Base-by-base conservation (phyloP, 2,329 filamentous ascomycete genomes). In the Venturiaceae sp. region DNA sequence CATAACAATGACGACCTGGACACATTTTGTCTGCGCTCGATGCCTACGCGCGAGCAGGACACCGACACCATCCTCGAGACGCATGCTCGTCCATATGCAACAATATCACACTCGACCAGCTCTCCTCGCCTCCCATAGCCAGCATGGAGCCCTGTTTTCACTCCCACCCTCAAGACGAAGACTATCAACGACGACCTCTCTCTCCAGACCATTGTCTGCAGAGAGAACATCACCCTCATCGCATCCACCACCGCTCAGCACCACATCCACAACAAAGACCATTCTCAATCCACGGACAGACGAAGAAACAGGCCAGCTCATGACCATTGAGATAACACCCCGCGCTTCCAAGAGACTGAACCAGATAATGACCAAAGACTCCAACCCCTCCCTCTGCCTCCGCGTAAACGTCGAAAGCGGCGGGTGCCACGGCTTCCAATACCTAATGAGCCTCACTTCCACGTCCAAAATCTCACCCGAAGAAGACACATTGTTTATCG, bases 391-490 rank as follows among this genome's bases (percentile, higher is more conserved):
- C 66, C 83, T 95, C 33, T 89, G 91, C 26, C 81, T 99, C n/a
- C 88, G 92, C 56, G 88, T 99, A 64, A 86, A 88, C 61, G 92
- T 99, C 60, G 91, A 95, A 68, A 90, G 87, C 59, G 94, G 94
- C 63, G 94, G 94, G 58, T 99, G 94, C 72, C 94, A 99, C 73
- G 94, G 94, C 54, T 99, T 99, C 72, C 94, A 99, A 71, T 99
- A 99, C 69, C 77, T 95, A 52, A 96, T 99, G 89, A 89, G 86
- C 16, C 80, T 97, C 3, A 86, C 90, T 2, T 83, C 75, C 19
- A 71, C 71, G 11, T 74, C 74, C 16, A 61, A 64, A 21, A 66
- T 70, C 9, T 62, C 66, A 4, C 62, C 65, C 1, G 85, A 91
- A 61, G 94, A 97, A 66, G 94, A 99, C 69, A 94, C 88, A 0